Evolutionary conservation across 2,329 filamentous ascomycete genomes (phyloP), one percentile per base, ranked within the genome.

Genomic region (Calonectria pseudoreteaudii): DNA sequence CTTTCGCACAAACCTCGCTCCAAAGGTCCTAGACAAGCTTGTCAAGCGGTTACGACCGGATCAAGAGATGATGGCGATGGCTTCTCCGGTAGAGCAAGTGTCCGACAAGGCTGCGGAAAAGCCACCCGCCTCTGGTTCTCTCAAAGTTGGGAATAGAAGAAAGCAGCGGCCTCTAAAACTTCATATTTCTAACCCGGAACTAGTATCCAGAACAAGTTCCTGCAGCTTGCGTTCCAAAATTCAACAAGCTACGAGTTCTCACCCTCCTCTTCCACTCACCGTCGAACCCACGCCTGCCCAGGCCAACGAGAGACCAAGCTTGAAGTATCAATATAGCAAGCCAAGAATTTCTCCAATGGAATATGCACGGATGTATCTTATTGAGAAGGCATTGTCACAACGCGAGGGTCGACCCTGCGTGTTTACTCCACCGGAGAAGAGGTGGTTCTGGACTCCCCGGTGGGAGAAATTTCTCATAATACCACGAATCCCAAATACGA

Each of bases 271-370:
- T 3, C 44, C 34, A n/a, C 13, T 14, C 14, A 13, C 50, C 10
- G 41, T 30, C 28, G 31, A 41, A 30, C n/a, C 71, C 64, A 18
- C 41, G 70, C 16, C 50, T 47, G 5, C 68, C 10, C 71, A 72
- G 56, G 53, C 47, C 23, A 73, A 66, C 14, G 16, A 60, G n/a
- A 44, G 26, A 11, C 14, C 62, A 11, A 69, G 65, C 23, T 13
- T 72, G 11, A 69, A 50, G 18, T 76, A 69, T 26, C 31, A 49
- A 26, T 52, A 85, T 26, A 74, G 65, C 6, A 68, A 74, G 26
- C 83, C 84, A 0, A 81, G 84, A 0, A 64, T 87, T 5, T 86
- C 85, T 1, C 84, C 84, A 0, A 85, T 86, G 84, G 85, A 87
- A 53, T 86, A 86, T 62, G 71, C 80, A 11, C 81, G 85, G 10